These are phyloP conservation scores for Phytophthora multivora DNA, from an alignment of 352 stramenopile genomes.

Conservation along the genomic window DNA sequence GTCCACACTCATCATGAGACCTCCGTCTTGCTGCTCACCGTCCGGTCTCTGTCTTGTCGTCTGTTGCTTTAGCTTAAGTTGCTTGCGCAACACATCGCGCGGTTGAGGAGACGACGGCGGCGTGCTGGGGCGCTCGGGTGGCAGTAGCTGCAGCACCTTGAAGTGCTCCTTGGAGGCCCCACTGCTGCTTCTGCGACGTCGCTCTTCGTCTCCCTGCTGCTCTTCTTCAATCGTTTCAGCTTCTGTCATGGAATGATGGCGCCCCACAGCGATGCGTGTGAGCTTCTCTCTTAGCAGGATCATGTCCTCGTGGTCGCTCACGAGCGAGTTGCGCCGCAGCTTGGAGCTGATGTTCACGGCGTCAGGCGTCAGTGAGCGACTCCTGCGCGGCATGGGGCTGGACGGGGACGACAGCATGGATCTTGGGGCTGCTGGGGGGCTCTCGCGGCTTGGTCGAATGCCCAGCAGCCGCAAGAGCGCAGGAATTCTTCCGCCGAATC, in stretches of 20 bases:
- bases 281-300: constrained; percentile 77
- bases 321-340: constrained; percentile 56
- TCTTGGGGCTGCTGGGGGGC: background rate
- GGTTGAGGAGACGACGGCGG: constrained; percentile 82
- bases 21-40: constrained; percentile 8
- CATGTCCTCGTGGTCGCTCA: constrained; percentile 71
- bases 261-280: constrained; percentile 65
- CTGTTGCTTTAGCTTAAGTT: constrained; percentile 62
- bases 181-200: constrained; percentile 7
- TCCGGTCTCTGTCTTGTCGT: constrained; percentile 3
- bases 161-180: constrained; percentile 34
- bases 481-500: constrained; percentile 32
- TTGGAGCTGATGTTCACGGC: constrained; percentile 42
- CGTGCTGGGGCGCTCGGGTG: constrained; percentile 59
- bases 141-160: constrained; percentile 49
- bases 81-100: constrained; percentile 70
- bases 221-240: constrained; percentile 7
- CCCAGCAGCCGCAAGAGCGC: constrained; percentile 11
- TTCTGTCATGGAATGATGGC: constrained; percentile 13
- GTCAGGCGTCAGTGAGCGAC: constrained; percentile 18
- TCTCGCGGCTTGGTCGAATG: constrained; percentile 4
- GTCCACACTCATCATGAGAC: constrained; percentile 59
- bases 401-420: constrained; percentile 34
- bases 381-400: constrained; percentile 28
- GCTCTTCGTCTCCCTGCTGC: constrained; percentile 8